phyloP scores from a whole-genome alignment of 139 green algal genomes.

The Coelastrella sp. region DNA sequence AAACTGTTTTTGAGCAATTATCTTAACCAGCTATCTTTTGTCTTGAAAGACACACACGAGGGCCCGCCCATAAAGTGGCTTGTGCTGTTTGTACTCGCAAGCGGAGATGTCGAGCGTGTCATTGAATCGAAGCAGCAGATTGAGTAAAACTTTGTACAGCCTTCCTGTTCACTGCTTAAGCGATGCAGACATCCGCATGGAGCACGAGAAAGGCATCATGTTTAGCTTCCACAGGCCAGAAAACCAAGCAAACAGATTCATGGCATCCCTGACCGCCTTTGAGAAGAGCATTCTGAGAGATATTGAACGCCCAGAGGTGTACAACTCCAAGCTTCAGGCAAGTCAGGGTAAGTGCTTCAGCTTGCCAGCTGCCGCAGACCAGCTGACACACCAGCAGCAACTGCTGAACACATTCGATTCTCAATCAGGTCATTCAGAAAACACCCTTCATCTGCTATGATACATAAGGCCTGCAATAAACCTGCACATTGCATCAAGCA shows the following conservation, averaged over 20 bases:
- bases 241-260: conserved; percentile 28
- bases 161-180: conserved; percentile 40
- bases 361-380: not conserved
- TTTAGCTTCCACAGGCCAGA: conserved; percentile 24
- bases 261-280: conserved; percentile 23
- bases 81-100: not conserved
- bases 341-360: not conserved
- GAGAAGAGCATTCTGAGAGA: conserved; percentile 19
- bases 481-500: too few species aligned
- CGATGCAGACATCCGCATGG: conserved; percentile 9
- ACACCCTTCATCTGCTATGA: too few species aligned
- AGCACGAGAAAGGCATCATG: conserved; percentile 18
- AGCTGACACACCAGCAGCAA: not conserved
- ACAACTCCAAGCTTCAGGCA: not conserved
- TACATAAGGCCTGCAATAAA: too few species aligned
- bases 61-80: not conserved
- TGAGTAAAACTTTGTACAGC: conserved; percentile 32
- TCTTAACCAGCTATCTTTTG: too few species aligned
- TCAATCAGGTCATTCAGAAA: too few species aligned
- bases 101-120: not conserved
- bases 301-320: conserved; percentile 3
- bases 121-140: not conserved
- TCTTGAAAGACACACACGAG: too few species aligned
- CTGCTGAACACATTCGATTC: too few species aligned
- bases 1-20: too few species aligned